Conservation (phyloP, 805 yeast species). For the Candida michaelii region DNA sequence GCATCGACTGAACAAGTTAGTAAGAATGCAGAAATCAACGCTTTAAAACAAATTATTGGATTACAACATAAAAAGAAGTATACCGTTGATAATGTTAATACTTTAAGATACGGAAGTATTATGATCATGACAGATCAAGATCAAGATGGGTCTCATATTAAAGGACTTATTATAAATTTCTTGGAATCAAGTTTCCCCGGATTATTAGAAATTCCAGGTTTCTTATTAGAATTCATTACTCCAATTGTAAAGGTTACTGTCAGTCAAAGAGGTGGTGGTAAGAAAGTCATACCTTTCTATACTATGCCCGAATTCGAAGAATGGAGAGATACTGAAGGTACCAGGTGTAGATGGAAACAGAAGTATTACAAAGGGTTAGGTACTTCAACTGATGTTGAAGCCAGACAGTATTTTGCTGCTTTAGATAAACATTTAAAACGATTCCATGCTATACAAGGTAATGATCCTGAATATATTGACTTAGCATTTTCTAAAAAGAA, state of each 20-base stretch:
- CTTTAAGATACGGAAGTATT: conserved; percentile 89
- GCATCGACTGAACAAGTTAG: conserved; percentile 94
- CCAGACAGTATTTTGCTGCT: conserved; percentile 82
- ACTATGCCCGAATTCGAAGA: conserved; percentile 93
- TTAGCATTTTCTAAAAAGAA: conserved; percentile 91
- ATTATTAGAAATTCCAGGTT: conserved; percentile 83
- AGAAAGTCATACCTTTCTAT: conserved; percentile 70
- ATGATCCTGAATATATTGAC: conserved; percentile 78
- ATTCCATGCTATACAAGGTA: conserved; percentile 77
- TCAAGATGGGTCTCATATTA: conserved; percentile 98
- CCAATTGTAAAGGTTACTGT: conserved; percentile 92
- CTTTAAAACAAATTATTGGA: conserved; percentile 93
- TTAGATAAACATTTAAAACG: conserved; percentile 82
- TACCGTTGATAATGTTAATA: conserved; percentile 55
- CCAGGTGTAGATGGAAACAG: conserved; percentile 75
- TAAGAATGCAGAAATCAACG: conserved; percentile 92
- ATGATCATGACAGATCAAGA: conserved; percentile 99
- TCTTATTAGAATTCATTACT: conserved; percentile 89
- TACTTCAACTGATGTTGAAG: conserved; percentile 82
- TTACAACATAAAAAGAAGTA: conserved; percentile 88
- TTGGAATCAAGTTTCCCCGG: conserved; percentile 95
- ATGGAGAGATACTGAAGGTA: conserved; percentile 88
- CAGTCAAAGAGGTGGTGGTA: conserved; percentile 54
- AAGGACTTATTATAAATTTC: conserved; percentile 91
- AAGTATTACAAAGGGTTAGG: conserved; percentile 99